Percentiles rank a stretch among this genome's conserved stretches.
These are phyloP conservation scores for Yamadazyma siamensis DNA, from an alignment of 1,139 yeast species.

Conservation along the genomic window DNA sequence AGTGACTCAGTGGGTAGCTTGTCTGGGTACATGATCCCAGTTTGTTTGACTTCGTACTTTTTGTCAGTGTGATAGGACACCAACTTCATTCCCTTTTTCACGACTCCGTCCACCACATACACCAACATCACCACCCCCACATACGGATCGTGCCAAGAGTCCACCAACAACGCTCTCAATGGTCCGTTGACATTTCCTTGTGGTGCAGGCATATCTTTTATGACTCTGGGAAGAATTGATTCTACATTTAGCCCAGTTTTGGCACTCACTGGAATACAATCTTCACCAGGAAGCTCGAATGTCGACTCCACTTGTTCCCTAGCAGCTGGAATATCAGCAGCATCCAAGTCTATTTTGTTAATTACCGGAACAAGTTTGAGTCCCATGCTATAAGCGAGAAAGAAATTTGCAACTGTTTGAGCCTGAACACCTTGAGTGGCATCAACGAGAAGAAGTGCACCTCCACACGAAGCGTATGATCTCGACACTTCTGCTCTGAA, in stretches of 20 bases:
- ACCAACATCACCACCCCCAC: constrained; percentile 90
- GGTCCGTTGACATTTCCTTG: constrained; percentile 53
- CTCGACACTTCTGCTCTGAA: constrained; percentile 91
- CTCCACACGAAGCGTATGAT: constrained; percentile 94
- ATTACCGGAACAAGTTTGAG: constrained; percentile 82
- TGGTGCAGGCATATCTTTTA: constrained; percentile 75
- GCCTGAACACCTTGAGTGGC: constrained; percentile 98
- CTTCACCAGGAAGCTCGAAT: constrained; percentile 73
- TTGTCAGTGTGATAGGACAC: constrained; percentile 74
- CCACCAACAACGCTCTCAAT: constrained; percentile 77
- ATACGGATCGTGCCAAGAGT: constrained; percentile 95
- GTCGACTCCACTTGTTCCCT: constrained; percentile 80
- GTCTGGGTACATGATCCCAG: constrained; percentile 95
- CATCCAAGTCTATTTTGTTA: constrained; percentile 87
- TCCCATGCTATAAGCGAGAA: constrained; percentile 82
- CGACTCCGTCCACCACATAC: constrained; percentile 76
- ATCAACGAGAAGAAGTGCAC: constrained; percentile 86
- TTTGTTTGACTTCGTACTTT: constrained; percentile 83
- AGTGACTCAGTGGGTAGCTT: constrained; percentile 59
- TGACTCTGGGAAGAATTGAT: constrained; percentile 70
- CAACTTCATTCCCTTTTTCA: constrained; percentile 72
- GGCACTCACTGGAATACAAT: constrained; percentile 85
- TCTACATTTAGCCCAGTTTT: constrained; percentile 85
- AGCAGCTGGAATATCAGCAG: constrained; percentile 79
- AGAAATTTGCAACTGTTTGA: constrained; percentile 94